phyloP scores from a whole-genome alignment of 768 basidiomycete genomes.

The Phaeotremella fagi region DNA sequence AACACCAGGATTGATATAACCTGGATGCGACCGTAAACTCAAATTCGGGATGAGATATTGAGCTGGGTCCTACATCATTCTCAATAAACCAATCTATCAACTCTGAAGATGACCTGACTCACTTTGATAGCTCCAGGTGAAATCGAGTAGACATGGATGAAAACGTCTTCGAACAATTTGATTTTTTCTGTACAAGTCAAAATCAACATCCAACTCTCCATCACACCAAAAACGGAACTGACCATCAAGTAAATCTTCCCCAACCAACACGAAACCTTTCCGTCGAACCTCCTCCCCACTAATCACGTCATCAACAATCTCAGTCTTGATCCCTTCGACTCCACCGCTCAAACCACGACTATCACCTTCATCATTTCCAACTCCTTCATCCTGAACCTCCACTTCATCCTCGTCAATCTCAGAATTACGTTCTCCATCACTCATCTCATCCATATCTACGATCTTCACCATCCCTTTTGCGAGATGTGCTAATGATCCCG shows the following conservation, averaged over 20 bases:
- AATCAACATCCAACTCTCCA: not conserved
- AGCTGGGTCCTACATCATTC: conserved; percentile 29
- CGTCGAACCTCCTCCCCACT: conserved; percentile 1
- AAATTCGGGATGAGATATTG: conserved; percentile 33
- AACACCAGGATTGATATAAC: conserved; percentile 20
- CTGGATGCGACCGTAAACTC: conserved; percentile 14
- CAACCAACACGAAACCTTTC: conserved; percentile 35
- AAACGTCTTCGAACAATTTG: conserved; percentile 23
- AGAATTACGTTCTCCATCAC: conserved; percentile 36
- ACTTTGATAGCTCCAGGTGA: conserved; percentile 30
- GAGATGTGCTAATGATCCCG: conserved; percentile 9
- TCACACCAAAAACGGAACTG: conserved; percentile 2
- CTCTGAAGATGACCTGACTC: conserved; percentile 3
- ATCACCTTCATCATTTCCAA: conserved; percentile 24
- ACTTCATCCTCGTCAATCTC: conserved; percentile 21
- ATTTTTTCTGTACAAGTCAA: conserved; percentile 21
- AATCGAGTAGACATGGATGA: conserved; percentile 34
- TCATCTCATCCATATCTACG: conserved; percentile 39
- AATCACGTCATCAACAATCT: conserved; percentile 10
- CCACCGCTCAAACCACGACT: not conserved
- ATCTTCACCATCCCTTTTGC: conserved; percentile 21
- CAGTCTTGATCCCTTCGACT: conserved; percentile 1
- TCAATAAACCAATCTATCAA: conserved; percentile 3
- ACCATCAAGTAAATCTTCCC: conserved; percentile 27
- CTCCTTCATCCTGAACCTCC: conserved; percentile 2